Evolutionary conservation across 2,329 filamentous ascomycete species (phyloP).

Genomic region (Epichloe bromicola): DNA sequence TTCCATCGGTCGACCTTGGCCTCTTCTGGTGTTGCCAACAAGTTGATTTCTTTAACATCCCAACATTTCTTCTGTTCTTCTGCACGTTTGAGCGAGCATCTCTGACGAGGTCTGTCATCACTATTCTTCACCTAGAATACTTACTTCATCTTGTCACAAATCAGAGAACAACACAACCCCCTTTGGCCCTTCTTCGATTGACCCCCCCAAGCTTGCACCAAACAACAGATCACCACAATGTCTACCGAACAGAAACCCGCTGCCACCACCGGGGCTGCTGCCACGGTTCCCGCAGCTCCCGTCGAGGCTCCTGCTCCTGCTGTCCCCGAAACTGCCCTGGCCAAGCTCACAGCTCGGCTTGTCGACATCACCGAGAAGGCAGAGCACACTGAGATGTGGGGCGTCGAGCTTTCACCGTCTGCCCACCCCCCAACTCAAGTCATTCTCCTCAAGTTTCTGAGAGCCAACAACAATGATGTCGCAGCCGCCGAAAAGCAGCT

Average conservation of each 20-base stretch:
- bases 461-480: conserved; percentile 71
- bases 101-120: no score
- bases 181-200: neutral
- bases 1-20: neutral
- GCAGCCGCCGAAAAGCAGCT: conserved; percentile 67
- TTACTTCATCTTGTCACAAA: no score
- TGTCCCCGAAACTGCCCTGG: conserved; percentile 26
- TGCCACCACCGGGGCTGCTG: conserved; percentile 8
- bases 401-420: conserved; percentile 48
- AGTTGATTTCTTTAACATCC: neutral
- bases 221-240: conserved; percentile 2
- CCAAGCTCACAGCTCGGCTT: conserved; percentile 45
- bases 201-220: neutral
- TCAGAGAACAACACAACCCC: neutral
- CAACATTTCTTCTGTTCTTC: neutral
- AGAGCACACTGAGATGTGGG: conserved; percentile 72
- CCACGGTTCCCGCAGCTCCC: conserved; percentile 7
- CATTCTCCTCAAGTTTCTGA: conserved; percentile 84
- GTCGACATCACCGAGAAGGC: conserved; percentile 42
- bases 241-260: conserved; percentile 15
- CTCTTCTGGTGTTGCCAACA: neutral
- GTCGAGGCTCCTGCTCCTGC: conserved; percentile 5
- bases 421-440: conserved; percentile 64
- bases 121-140: no score
- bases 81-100: neutral